Conservation (phyloP, 495 filamentous ascomycete species). For the Lasiosphaeria hispida region DNA sequence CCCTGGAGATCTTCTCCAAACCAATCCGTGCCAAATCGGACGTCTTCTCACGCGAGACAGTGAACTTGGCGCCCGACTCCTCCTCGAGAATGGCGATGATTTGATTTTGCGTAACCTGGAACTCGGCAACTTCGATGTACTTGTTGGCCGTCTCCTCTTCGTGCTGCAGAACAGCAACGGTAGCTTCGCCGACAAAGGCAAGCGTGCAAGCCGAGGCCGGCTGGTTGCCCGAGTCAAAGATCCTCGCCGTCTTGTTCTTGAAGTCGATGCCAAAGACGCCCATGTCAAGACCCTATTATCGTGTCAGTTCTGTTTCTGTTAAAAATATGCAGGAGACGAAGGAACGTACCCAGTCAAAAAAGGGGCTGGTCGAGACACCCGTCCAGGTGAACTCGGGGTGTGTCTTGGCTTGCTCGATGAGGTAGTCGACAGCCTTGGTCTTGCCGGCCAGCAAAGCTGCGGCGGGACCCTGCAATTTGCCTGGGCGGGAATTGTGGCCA, state of each 20-base stretch:
- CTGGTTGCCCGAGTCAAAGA: conserved; percentile 51
- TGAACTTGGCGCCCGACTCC: conserved; percentile 40
- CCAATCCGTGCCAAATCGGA: conserved; percentile 39
- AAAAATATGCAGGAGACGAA: background rate
- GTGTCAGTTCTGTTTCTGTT: background rate
- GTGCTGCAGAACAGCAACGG: conserved; percentile 43
- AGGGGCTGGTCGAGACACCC: conserved; percentile 39
- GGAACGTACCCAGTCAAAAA: conserved; percentile 41
- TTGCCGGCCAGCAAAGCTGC: conserved; percentile 38
- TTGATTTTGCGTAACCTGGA: conserved; percentile 48
- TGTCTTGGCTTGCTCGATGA: conserved; percentile 39
- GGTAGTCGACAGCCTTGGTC: conserved; percentile 40
- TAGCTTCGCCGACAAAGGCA: conserved; percentile 38
- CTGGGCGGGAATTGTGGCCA: conserved; percentile 37
- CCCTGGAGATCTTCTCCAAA: conserved; percentile 35
- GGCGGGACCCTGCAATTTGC: background rate
- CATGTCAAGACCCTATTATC: conserved; percentile 35
- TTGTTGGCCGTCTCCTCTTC: conserved; percentile 50
- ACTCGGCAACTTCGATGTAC: conserved; percentile 43
- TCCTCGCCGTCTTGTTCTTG: conserved; percentile 32
- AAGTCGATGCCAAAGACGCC: conserved; percentile 40
- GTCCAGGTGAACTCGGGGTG: conserved; percentile 48
- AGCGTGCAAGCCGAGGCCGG: conserved; percentile 43
- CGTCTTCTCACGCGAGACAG: conserved; percentile 30
- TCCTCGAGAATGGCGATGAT: conserved; percentile 46